phyloP scores from a whole-genome alignment of 768 basidiomycete species.

The Amanita rubescens region DNA sequence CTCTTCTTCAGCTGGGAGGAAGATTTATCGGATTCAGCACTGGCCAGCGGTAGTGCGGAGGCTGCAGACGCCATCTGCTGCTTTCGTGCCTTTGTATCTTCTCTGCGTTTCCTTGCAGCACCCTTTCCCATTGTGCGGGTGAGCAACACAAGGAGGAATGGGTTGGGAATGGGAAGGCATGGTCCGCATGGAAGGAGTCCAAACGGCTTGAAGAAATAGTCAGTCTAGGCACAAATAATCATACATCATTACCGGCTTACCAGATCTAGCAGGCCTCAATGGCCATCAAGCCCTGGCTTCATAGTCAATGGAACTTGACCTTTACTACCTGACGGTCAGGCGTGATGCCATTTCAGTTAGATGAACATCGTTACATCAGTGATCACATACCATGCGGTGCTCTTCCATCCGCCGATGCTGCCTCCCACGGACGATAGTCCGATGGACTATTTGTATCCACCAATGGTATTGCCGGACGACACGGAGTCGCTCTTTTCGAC shows the following conservation, averaged over 20 bases:
- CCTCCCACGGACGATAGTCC: slow-evolving; percentile 51
- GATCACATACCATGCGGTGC: slow-evolving; percentile 19
- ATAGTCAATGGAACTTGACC: slow-evolving; percentile 1
- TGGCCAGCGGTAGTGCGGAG: background rate
- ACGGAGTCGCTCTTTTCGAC: slow-evolving; percentile 41
- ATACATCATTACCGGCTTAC: background rate
- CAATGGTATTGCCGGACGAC: slow-evolving; percentile 54
- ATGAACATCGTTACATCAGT: too few species aligned
- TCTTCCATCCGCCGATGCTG: slow-evolving; percentile 68
- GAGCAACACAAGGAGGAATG: background rate
- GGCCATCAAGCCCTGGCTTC: background rate
- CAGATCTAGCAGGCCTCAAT: background rate
- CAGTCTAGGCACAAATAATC: background rate
- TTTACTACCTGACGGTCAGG: background rate
- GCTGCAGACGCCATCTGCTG: slow-evolving; percentile 2
- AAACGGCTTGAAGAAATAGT: background rate
- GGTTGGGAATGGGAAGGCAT: background rate
- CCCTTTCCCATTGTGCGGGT: slow-evolving; percentile 1
- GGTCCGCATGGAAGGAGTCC: background rate
- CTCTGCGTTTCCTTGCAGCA: background rate
- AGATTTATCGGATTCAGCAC: background rate
- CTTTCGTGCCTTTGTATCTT: background rate
- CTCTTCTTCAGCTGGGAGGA: background rate
- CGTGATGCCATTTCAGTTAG: background rate
- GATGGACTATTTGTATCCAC: slow-evolving; percentile 68